Percentiles rank a stretch among this genome's conserved stretches.
Evolutionary conservation across 176 grass and related monocot genomes (phyloP).

Genomic region (Triticum urartu): DNA sequence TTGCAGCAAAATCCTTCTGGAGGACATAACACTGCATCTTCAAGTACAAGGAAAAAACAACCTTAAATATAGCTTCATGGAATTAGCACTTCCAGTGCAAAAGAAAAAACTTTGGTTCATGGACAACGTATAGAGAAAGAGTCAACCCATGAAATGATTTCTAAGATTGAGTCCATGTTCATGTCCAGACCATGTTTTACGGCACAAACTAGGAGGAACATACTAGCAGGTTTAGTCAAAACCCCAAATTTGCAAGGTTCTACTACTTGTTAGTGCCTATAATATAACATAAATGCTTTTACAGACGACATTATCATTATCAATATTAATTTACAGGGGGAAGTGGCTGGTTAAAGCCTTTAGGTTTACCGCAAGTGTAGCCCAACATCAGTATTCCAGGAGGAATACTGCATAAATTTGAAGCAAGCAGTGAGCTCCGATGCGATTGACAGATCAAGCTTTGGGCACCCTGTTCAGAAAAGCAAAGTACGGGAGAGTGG

Average conservation of each 20-base stretch:
- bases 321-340: background rate
- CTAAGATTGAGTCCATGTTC: background rate
- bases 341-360: background rate
- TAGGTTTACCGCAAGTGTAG: background rate
- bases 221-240: background rate
- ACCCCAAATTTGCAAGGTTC: background rate
- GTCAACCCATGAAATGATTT: background rate
- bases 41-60: accelerated
- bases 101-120: background rate
- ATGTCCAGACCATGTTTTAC: background rate
- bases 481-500: no score
- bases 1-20: background rate
- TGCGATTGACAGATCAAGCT: no score
- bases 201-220: background rate
- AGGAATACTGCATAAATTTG: background rate
- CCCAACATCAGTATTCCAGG: background rate
- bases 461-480: no score
- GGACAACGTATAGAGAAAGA: background rate
- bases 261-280: background rate
- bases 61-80: constrained; percentile 22
- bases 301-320: no score
- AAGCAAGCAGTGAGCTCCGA: no score
- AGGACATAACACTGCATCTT: background rate
- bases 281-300: no score
- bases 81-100: constrained; percentile 10